These are phyloP conservation scores for Naumovozyma castellii DNA, from an alignment of 805 yeast species.

Conservation along the genomic window DNA sequence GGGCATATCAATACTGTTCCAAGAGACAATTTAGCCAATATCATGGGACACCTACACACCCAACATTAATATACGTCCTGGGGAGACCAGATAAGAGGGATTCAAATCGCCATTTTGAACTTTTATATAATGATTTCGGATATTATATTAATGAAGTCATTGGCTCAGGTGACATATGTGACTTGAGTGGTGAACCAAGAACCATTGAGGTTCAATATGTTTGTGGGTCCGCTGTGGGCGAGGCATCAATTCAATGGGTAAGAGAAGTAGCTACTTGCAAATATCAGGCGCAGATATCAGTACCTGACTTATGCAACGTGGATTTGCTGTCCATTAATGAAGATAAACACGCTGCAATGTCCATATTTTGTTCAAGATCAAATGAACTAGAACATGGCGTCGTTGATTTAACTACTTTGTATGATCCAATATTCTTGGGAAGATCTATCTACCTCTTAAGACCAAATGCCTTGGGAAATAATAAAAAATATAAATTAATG, in stretches of 20 bases:
- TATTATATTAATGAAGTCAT: constrained; percentile 30
- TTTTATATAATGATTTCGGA: constrained; percentile 29
- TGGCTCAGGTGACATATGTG: constrained; percentile 50
- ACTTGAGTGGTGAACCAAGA: constrained; percentile 45
- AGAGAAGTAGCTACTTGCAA: constrained; percentile 49
- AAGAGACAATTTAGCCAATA: constrained; percentile 42
- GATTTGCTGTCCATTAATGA: constrained; percentile 22
- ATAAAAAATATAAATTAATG: constrained; percentile 1
- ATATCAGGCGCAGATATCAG: constrained; percentile 42
- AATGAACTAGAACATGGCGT: constrained; percentile 1
- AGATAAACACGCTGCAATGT: constrained; percentile 15
- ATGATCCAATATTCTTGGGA: constrained; percentile 22
- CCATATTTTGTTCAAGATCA: constrained; percentile 10
- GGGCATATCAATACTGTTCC: constrained; percentile 45
- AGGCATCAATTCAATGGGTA: constrained; percentile 30
- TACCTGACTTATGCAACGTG: constrained; percentile 41
- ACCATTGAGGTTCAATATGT: constrained; percentile 45
- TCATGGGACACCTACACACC: constrained; percentile 23
- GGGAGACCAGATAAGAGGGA: constrained; percentile 21
- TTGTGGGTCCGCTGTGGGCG: constrained; percentile 34
- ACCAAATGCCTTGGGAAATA: constrained; percentile 4
- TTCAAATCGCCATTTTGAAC: constrained; percentile 20
- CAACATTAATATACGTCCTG: constrained; percentile 7
- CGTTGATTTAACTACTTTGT: constrained; percentile 12
- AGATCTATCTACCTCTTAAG: constrained; percentile 19